Percentiles rank a stretch among this genome's conserved stretches.
Evolutionary conservation across 768 basidiomycete genomes (phyloP).

Genomic region (Trametes punicea): DNA sequence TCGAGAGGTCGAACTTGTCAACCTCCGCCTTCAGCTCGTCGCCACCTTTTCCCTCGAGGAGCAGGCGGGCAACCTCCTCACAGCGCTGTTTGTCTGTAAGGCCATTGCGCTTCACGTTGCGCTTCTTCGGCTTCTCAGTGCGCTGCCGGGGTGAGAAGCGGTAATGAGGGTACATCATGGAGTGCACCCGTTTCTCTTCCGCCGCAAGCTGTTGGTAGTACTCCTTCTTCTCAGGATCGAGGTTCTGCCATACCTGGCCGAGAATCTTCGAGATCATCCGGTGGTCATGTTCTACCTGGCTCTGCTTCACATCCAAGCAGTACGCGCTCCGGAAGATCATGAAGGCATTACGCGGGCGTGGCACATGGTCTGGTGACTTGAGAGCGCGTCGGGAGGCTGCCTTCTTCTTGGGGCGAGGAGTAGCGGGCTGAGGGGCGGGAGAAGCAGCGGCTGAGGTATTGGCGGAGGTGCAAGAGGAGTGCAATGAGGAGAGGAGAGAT

Average conservation of each 20-base stretch:
- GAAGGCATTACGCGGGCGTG: conserved; percentile 66
- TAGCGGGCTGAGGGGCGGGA: neutral
- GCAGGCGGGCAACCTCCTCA: conserved; percentile 35
- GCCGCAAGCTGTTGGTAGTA: conserved; percentile 52
- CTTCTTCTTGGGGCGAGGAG: neutral
- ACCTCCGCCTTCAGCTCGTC: conserved; percentile 26
- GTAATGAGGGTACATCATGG: conserved; percentile 54
- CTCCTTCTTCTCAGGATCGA: conserved; percentile 44
- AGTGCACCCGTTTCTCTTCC: conserved; percentile 54
- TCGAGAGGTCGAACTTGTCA: conserved; percentile 11
- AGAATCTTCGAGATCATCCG: conserved; percentile 70
- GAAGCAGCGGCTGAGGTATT: conserved; percentile 1
- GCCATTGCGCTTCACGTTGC: conserved; percentile 28
- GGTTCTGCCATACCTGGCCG: conserved; percentile 66
- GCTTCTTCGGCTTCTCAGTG: conserved; percentile 12
- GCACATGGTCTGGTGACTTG: conserved; percentile 52
- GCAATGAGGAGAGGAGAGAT: neutral
- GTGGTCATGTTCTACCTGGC: conserved; percentile 29
- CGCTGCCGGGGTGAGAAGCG: conserved; percentile 48
- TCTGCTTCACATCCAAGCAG: conserved; percentile 40
- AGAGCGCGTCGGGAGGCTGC: neutral
- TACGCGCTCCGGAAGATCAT: conserved; percentile 70
- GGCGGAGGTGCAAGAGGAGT: neutral
- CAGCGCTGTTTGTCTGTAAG: conserved; percentile 34
- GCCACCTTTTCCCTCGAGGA: conserved; percentile 33